phyloP scores from a whole-genome alignment of 2,329 filamentous ascomycete species.

The Lecanicillium sp. region DNA sequence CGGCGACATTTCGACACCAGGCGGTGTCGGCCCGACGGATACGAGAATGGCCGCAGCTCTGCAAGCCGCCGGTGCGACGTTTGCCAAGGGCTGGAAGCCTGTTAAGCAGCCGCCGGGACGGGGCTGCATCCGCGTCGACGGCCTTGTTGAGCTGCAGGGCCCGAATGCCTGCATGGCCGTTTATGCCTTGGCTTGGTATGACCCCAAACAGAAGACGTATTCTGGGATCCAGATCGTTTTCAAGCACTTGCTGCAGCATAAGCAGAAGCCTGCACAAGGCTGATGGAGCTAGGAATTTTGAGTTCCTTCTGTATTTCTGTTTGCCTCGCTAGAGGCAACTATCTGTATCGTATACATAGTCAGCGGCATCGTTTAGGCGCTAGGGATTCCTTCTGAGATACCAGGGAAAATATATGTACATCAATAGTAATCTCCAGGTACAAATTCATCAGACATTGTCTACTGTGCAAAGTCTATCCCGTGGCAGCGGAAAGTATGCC shows the following conservation, averaged over 20 bases:
- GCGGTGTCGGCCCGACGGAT: constrained; percentile 19
- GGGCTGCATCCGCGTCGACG: constrained; percentile 45
- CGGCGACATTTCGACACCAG: constrained; percentile 5
- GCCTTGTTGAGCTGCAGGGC: constrained; percentile 45
- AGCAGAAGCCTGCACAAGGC: constrained; percentile 21
- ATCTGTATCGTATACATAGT: no score
- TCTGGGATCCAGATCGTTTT: constrained; percentile 33
- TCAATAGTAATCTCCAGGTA: no score
- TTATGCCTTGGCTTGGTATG: constrained; percentile 46
- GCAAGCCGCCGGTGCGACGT: constrained; percentile 25
- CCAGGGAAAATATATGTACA: no score
- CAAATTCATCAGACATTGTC: no score
- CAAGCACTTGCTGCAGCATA: constrained; percentile 34
- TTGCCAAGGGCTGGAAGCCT: constrained; percentile 38
- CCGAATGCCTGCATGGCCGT: constrained; percentile 38
- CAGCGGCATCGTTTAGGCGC: no score
- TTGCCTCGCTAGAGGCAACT: no score
- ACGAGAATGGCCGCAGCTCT: constrained; percentile 24
- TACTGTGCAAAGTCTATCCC: no score
- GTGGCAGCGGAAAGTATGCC: no score
- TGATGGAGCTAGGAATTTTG: not conserved
- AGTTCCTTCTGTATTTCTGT: no score
- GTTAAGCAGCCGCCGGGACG: constrained; percentile 35
- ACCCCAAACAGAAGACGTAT: constrained; percentile 44
- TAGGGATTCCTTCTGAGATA: no score